phyloP scores from a whole-genome alignment of 2,329 filamentous ascomycete species.

The Fusarium oligoseptatum region DNA sequence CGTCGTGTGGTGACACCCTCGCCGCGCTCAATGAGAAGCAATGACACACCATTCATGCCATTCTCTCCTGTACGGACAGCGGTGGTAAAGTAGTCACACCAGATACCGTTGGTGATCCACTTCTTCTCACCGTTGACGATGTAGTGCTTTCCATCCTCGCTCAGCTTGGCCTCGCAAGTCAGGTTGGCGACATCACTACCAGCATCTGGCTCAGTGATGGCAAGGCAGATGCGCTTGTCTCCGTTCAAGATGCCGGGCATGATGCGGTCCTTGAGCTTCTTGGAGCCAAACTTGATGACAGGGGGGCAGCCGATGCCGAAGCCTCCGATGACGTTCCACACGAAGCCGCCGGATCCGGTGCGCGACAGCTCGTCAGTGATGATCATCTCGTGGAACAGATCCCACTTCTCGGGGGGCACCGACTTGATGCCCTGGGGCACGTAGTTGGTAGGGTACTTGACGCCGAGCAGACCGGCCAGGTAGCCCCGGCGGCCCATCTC shows the following conservation, averaged over 20 bases:
- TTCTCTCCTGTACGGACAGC: conserved; percentile 89
- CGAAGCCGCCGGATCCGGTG: conserved; percentile 88
- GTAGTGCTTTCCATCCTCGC: conserved; percentile 96
- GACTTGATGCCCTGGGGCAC: conserved; percentile 77
- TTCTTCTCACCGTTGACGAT: conserved; percentile 99
- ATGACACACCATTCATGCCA: conserved; percentile 92
- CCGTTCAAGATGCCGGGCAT: conserved; percentile 88
- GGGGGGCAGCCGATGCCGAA: conserved; percentile 96
- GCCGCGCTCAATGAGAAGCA: conserved; percentile 91
- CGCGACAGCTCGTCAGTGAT: conserved; percentile 95
- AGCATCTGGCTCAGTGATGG: conserved; percentile 96
- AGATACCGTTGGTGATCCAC: conserved; percentile 99
- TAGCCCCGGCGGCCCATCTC: conserved; percentile 95
- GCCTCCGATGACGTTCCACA: conserved; percentile 98
- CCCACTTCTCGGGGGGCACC: conserved; percentile 91
- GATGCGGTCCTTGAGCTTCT: conserved; percentile 86
- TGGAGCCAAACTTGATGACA: conserved; percentile 90
- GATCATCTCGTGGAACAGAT: conserved; percentile 97
- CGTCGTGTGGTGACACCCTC: conserved; percentile 91
- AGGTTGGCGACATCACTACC: conserved; percentile 96
- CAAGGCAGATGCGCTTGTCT: conserved; percentile 97
- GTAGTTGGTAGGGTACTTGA: conserved; percentile 83
- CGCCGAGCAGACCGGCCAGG: conserved; percentile 89
- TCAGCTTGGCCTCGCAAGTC: conserved; percentile 94
- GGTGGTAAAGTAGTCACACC: conserved; percentile 97